Base-by-base conservation (phyloP, 768 basidiomycete genomes). In the Cyclocybe aegerita region DNA sequence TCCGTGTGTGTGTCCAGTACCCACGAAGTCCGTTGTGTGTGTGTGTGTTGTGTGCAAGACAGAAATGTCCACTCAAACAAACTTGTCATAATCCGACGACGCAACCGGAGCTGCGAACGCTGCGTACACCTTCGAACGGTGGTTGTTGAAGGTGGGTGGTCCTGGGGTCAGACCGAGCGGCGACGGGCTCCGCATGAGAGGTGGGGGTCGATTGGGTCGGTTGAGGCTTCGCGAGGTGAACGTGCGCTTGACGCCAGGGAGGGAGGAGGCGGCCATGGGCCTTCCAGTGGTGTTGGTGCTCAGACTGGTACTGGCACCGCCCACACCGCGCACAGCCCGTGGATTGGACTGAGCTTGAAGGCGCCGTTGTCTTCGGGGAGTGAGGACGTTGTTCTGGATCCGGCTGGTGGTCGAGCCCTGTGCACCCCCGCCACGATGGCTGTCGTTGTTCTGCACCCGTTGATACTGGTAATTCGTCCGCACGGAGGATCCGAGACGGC, bases 121-220 rank as follows among this genome's bases (percentile, higher is more conserved):
- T n/a, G 61, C 61, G 38, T 65, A 65, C 39, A 65, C 64, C 50
- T 59, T 51, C 32, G 61, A 58, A 29, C 44, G 35, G n/a, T 43
- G 34, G 5, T 53, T 35, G 30, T 49, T 53, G 39, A 62, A 65
- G 1, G 57, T 49, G 2, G 61, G 60, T 34, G 61, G 61, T 4
- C 59, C 60, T 11, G 62, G 62, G 8, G 58, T 53, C 42, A 58
- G 43, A 9, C 59, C 59, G 9, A 65, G 23, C 1, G 71, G 66
- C 7, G 65, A 62, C 2, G 67, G 65, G 51, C 65, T 70, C 47
- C 62, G 52, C 57, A 69, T 57, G 33, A 65, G 48, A 15, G 60
- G 59, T 17, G 68, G 65, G 2, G 64, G 66, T 11, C 65, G 61
- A 42, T 63, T 46, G 3, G 47, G 45, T 8, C 62, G 59, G 39